phyloP scores from a whole-genome alignment of 495 filamentous ascomycete species.

The Penicillium daleae region DNA sequence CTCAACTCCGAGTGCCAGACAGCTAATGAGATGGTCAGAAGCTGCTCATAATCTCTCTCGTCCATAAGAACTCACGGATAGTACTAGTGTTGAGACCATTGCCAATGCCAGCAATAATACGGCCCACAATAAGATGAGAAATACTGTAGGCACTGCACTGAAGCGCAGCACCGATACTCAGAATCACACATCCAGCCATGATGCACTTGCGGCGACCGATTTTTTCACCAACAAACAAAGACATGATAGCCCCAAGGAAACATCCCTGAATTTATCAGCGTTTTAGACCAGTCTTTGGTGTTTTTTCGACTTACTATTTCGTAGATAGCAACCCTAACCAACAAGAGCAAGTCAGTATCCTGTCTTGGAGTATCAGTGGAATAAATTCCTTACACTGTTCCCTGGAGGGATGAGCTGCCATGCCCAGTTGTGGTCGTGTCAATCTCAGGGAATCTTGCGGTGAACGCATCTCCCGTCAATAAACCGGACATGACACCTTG shows the following conservation, averaged over 20 bases:
- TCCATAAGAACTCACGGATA: conserved; percentile 36
- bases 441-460: conserved; percentile 37
- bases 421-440: conserved; percentile 35
- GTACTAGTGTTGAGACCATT: conserved; percentile 55
- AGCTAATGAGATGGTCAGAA: conserved; percentile 25
- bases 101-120: conserved; percentile 51
- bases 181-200: conserved; percentile 53
- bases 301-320: conserved; percentile 35
- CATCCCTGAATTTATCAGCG: conserved; percentile 47
- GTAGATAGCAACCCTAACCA: conserved; percentile 38
- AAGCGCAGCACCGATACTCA: conserved; percentile 58
- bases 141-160: conserved; percentile 56
- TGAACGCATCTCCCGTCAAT: conserved; percentile 38
- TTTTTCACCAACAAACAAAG: conserved; percentile 53
- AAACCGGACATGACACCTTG: conserved; percentile 50
- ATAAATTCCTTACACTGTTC: conserved; percentile 35
- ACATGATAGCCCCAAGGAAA: conserved; percentile 58
- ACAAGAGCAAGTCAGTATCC: neutral
- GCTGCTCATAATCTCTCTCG: neutral
- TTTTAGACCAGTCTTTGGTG: neutral
- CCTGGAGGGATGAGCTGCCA: conserved; percentile 41
- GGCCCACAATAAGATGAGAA: conserved; percentile 55
- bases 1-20: conserved; percentile 62
- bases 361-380: neutral
- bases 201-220: conserved; percentile 60